Percentiles rank a stretch among this genome's conserved stretches.
Evolutionary conservation across 768 basidiomycete genomes (phyloP).

Genomic region (Russula abietina): DNA sequence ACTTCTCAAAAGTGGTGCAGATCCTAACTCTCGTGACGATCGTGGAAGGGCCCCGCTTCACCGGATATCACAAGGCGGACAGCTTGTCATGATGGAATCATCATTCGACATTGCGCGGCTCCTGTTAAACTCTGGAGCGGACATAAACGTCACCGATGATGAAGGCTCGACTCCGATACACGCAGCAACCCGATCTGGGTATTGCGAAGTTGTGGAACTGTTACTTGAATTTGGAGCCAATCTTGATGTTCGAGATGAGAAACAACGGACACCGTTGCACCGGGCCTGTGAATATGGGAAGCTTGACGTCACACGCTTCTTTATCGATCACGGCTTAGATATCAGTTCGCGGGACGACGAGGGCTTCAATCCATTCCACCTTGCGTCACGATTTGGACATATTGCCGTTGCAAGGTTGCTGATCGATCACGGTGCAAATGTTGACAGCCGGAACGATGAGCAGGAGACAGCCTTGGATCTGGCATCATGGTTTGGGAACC

Average conservation of each 20-base stretch:
- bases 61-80: not conserved
- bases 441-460: not conserved
- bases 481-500: not conserved
- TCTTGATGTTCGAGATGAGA: not conserved
- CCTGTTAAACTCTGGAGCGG: not conserved
- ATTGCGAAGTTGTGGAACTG: not conserved
- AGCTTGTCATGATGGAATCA: not conserved
- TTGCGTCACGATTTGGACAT: not conserved
- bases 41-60: not conserved
- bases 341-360: not conserved
- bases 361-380: not conserved
- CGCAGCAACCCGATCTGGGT: not conserved
- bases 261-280: not conserved
- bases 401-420: not conserved
- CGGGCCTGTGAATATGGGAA: not conserved
- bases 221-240: not conserved
- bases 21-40: not conserved
- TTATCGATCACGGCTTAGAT: not conserved
- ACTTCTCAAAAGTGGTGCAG: not conserved
- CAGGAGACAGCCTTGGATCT: not conserved
- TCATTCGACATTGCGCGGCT: not conserved
- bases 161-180: slow-evolving; percentile 10
- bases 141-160: not conserved
- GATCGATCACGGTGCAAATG: not conserved
- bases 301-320: not conserved